A percentile compares a stretch with the other conserved stretches of the same genome.
These are phyloP conservation scores for Cubamyces lactineus DNA, from an alignment of 768 basidiomycete species.

Conservation along the genomic window DNA sequence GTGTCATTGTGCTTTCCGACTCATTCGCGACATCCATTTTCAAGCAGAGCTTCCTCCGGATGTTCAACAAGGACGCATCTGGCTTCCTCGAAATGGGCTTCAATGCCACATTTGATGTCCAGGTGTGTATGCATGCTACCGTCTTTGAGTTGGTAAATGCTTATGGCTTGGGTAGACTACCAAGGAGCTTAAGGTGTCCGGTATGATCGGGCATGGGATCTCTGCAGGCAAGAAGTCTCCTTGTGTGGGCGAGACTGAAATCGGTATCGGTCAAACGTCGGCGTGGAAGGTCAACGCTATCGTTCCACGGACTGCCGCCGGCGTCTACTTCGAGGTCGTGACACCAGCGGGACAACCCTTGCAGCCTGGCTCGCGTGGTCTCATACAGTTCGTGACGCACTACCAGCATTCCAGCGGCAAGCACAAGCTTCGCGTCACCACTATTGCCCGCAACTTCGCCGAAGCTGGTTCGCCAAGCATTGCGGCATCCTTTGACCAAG, in stretches of 20 bases:
- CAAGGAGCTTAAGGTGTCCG: slow-evolving; percentile 98
- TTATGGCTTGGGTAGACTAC: slow-evolving; percentile 66
- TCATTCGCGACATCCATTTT: slow-evolving; percentile 98
- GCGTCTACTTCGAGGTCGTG: slow-evolving; percentile 98
- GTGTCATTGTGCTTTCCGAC: slow-evolving; percentile 93
- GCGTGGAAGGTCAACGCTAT: slow-evolving; percentile 97
- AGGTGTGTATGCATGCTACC: slow-evolving; percentile 49
- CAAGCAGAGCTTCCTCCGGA: slow-evolving; percentile 95
- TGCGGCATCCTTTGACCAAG: slow-evolving; percentile 95
- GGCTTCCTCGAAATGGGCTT: slow-evolving; percentile 96
- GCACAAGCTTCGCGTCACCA: slow-evolving; percentile 94
- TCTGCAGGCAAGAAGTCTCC: slow-evolving; percentile 96
- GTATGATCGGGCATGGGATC: slow-evolving; percentile 96
- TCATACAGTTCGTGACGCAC: slow-evolving; percentile 98
- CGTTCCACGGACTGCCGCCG: slow-evolving; percentile 83
- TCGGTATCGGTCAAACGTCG: slow-evolving; percentile 97
- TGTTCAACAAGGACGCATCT: slow-evolving; percentile 92
- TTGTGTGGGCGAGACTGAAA: slow-evolving; percentile 98
- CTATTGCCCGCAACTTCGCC: slow-evolving; percentile 95
- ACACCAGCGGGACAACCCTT: slow-evolving; percentile 95
- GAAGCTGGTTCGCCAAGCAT: slow-evolving; percentile 96
- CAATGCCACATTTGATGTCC: slow-evolving; percentile 98
- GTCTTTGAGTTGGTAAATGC: slow-evolving; percentile 1
- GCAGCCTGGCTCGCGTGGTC: slow-evolving; percentile 85
- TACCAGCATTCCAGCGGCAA: slow-evolving; percentile 98